Percentiles rank a stretch among this genome's conserved stretches.
Conservation (phyloP, 2,329 filamentous ascomycete genomes). For the Aspergillus eucalypticola region DNA sequence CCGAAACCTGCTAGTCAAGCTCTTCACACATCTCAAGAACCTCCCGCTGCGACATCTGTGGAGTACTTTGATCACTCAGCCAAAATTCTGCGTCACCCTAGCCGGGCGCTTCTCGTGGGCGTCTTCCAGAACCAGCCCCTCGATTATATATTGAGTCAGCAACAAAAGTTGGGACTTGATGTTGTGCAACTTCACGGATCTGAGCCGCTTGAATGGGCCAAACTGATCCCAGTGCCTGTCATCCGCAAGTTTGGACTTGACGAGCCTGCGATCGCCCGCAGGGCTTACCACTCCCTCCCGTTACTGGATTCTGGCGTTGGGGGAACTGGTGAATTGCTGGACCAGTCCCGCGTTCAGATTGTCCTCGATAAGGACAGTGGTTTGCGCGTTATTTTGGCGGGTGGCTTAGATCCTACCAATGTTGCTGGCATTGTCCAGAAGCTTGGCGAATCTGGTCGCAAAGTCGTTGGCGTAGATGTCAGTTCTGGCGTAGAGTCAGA, state of each 20-base stretch:
- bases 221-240: constrained; percentile 86
- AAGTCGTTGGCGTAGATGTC: constrained; percentile 83
- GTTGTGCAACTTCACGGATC: constrained; percentile 89
- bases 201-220: constrained; percentile 90
- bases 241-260: constrained; percentile 80
- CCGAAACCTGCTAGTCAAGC: constrained; percentile 29
- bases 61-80: constrained; percentile 71
- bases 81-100: constrained; percentile 50
- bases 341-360: constrained; percentile 67
- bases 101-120: constrained; percentile 77
- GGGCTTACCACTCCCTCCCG: constrained; percentile 80
- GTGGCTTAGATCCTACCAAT: constrained; percentile 79
- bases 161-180: constrained; percentile 75
- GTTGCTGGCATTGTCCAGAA: constrained; percentile 66
- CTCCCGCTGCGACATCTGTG: constrained; percentile 29
- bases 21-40: constrained; percentile 17
- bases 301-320: constrained; percentile 86
- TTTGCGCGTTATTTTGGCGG: constrained; percentile 78
- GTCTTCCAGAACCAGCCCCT: constrained; percentile 93
- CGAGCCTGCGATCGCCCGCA: constrained; percentile 67
- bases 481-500: constrained; percentile 89
- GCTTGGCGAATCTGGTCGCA: constrained; percentile 60
- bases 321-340: constrained; percentile 75
- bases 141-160: constrained; percentile 75
- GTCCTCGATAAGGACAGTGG: constrained; percentile 67